These are phyloP conservation scores for Podila verticillata DNA, from an alignment of 192 early-diverging fungal species.

Conservation along the genomic window DNA sequence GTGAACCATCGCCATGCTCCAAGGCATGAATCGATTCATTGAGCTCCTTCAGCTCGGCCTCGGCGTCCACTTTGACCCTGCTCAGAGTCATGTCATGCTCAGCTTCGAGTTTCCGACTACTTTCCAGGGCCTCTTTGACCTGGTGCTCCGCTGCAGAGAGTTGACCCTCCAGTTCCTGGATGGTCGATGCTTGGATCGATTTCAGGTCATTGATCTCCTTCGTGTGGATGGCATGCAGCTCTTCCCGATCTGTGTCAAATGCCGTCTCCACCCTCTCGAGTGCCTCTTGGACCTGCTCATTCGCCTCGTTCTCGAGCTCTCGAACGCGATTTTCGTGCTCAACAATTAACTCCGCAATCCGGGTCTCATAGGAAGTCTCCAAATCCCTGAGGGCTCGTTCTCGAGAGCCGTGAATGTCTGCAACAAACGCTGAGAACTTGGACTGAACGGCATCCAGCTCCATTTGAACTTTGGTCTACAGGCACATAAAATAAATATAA, in stretches of 20 bases:
- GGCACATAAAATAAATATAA: background rate
- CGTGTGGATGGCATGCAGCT: constrained; percentile 11
- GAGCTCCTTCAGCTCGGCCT: constrained; percentile 16
- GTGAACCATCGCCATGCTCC: background rate
- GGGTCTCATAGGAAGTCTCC: constrained; percentile 22
- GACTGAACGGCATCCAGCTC: constrained; percentile 21
- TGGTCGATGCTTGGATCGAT: constrained; percentile 3
- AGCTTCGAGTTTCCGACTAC: background rate
- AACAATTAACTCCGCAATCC: constrained; percentile 46
- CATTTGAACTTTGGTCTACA: constrained; percentile 22
- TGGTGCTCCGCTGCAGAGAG: constrained; percentile 18
- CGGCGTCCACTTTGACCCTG: constrained; percentile 13
- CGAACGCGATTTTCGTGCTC: constrained; percentile 32
- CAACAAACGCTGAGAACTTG: constrained; percentile 35
- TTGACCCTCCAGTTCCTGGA: constrained; percentile 20
- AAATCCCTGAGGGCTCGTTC: constrained; percentile 9
- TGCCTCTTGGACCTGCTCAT: constrained; percentile 32
- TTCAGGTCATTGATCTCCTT: constrained; percentile 7
- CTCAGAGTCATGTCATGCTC: constrained; percentile 10
- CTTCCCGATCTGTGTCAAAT: constrained; percentile 31
- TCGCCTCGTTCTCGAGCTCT: constrained; percentile 34
- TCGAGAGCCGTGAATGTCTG: constrained; percentile 18
- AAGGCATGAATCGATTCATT: constrained; percentile 10
- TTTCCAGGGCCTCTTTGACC: constrained; percentile 7
- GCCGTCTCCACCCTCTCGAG: constrained; percentile 41